Evolutionary conservation across 2,329 filamentous ascomycete genomes (phyloP), one percentile per base, ranked within the genome.

Genomic region (Eutypella sp.): DNA sequence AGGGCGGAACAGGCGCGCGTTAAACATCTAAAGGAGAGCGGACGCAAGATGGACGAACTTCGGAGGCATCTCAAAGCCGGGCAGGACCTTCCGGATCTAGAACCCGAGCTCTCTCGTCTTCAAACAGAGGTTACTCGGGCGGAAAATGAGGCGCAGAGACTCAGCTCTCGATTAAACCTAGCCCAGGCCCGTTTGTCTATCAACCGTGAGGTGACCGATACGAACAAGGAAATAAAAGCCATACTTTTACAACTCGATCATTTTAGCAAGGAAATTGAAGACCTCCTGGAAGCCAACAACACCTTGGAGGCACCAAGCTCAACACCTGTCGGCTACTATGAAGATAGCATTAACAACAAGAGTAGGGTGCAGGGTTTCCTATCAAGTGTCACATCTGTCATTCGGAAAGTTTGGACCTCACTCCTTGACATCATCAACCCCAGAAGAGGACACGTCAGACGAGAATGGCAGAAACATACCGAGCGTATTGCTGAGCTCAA

Each of bases 161-260:
- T 50, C 25, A 36, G 39, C 31, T 22, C n/a, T 18, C 24, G 50
- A 13, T 15, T 43, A 5, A 46, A 20, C 27, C 40, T 48, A 11
- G 45, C 47, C 5, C 50, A 45, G 27, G 36, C 40, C 16, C 47
- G 50, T 15, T 42, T 37, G 33, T 46, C 40, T 36, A 40, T 48
- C 20, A 45, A 49, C n/a, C 45, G 41, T 13, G 41, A 43, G 46
- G 19, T 37, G 27, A 6, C 24, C 23, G 40, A 18, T 10, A 33
- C 46, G 5, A 25, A 43, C 22, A 25, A 42, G 22, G 36, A 36
- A 7, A 34, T 40, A 18, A 16, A 5, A 22, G 31, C 37, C 36
- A 44, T 29, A 3, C 20, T 5, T 6, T 25, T 23, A 23, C 41
- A 36, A 5, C 15, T 47, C 15, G 9, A 47, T 24, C 25, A 41